Base-by-base conservation (phyloP, 2,329 filamentous ascomycete species). In the Cladosporium colombiae region DNA sequence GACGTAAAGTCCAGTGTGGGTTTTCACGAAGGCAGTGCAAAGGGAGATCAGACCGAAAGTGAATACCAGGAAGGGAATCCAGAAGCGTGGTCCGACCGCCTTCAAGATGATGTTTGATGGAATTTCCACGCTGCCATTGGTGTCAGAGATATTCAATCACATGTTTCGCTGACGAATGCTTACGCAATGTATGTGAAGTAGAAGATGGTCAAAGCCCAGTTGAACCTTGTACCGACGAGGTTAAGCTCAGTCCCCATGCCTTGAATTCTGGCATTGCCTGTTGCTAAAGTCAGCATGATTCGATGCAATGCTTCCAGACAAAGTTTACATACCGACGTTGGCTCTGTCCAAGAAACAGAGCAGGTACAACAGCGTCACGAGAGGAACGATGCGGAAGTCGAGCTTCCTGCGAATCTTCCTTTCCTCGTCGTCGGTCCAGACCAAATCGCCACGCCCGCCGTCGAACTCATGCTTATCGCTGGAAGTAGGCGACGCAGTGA, bases 321-420 rank as follows among this genome's bases (percentile, higher is more conserved):
- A 18, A n/a, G n/a, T 33, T 11, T 13, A 62, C 44, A 52, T 31
- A 62, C 61, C 61, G 33, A 63, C 49, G 13, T 84, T 85, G 50
- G 81, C 82, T 67, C 81, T 77, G 70, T 84, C 82, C 37, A 84
- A 74, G 75, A 86, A 86, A 62, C 82, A 84, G 14, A 84, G 77
- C 78, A 88, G 76, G 68, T 88, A 88, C 21, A 89, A 81, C 0
- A 88, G 72, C 4, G 85, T 82, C 68, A 88, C 82, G 74, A 87
- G 84, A 0, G 86, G 86, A 53, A 88, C 83, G 25, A 89, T 80
- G 71, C 82, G 78, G 78, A 81, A 76, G 74, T 88, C 83, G 68
- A 85, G 78, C 75, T 84, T 84, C 70, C 83, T 78, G 44, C 88
- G 71, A 0, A 88, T 80, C 64, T 77, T 79, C 69, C 81, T 85